These are phyloP conservation scores for Cucurbita ficifolia DNA, from an alignment of 306 rosid species.

Conservation along the genomic window DNA sequence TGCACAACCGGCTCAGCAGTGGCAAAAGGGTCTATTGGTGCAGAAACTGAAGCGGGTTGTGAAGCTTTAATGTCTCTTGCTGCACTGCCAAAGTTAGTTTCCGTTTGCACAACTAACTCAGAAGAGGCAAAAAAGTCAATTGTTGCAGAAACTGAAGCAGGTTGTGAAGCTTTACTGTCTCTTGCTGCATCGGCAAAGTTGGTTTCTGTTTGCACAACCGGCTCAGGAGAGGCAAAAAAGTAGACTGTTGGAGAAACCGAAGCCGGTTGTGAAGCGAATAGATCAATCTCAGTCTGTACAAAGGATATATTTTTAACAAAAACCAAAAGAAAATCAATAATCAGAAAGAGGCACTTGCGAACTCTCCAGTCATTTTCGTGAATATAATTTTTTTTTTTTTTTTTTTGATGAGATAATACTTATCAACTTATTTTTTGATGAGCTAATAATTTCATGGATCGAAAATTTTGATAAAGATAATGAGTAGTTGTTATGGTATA, in stretches of 20 bases:
- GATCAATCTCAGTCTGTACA: constrained; percentile 59
- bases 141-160: constrained; percentile 44
- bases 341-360: background rate
- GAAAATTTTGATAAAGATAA: background rate
- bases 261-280: constrained; percentile 62
- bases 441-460: background rate
- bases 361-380: background rate
- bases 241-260: constrained; percentile 51
- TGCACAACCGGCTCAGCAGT: constrained; percentile 41
- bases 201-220: constrained; percentile 41
- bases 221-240: constrained; percentile 52
- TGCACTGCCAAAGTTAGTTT: constrained; percentile 16
- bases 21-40: constrained; percentile 61
- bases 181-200: constrained; percentile 30
- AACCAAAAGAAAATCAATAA: background rate
- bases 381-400: background rate
- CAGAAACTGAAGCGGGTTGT: constrained; percentile 44
- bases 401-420: background rate
- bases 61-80: constrained; percentile 20
- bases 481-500: background rate
- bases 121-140: constrained; percentile 54
- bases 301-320: background rate
- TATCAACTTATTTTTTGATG: too few relatives aligned
- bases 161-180: constrained; percentile 32
- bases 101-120: constrained; percentile 43